phyloP scores from a whole-genome alignment of 345 rosid genomes.

The Clausena lansium region DNA sequence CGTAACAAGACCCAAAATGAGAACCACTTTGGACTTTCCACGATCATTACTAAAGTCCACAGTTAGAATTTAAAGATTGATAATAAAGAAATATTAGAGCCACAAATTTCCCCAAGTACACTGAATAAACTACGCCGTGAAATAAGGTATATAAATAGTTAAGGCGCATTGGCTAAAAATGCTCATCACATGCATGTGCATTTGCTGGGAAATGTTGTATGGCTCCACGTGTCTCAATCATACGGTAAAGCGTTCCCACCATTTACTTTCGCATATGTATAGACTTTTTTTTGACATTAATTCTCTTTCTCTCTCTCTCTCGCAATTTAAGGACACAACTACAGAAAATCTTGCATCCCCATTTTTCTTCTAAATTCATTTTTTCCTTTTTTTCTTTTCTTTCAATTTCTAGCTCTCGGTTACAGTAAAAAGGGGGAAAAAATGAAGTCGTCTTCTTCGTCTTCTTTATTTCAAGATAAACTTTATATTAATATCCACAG shows the following conservation, averaged over 20 bases:
- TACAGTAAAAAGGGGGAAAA: neutral
- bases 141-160: neutral
- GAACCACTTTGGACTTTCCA: too few species aligned
- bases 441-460: conserved; percentile 29
- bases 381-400: too few species aligned
- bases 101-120: too few species aligned
- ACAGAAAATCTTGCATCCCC: neutral
- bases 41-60: too few species aligned
- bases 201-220: too few species aligned
- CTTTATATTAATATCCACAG: neutral
- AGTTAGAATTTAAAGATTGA: too few species aligned
- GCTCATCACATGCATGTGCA: neutral
- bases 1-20: too few species aligned
- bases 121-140: conserved; percentile 12
- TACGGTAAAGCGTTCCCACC: neutral
- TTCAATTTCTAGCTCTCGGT: too few species aligned
- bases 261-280: neutral
- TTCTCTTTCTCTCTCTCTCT: too few species aligned
- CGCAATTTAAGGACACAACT: neutral
- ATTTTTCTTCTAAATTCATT: too few species aligned
- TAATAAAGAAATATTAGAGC: too few species aligned
- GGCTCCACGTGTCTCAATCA: conserved; percentile 6
- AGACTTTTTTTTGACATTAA: neutral
- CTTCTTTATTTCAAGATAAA: conserved; percentile 21
- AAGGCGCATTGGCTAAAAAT: neutral